A percentile compares a stretch with the other conserved stretches of the same genome.
These are phyloP conservation scores for Acer campestre DNA, from an alignment of 345 rosid species.

Conservation along the genomic window DNA sequence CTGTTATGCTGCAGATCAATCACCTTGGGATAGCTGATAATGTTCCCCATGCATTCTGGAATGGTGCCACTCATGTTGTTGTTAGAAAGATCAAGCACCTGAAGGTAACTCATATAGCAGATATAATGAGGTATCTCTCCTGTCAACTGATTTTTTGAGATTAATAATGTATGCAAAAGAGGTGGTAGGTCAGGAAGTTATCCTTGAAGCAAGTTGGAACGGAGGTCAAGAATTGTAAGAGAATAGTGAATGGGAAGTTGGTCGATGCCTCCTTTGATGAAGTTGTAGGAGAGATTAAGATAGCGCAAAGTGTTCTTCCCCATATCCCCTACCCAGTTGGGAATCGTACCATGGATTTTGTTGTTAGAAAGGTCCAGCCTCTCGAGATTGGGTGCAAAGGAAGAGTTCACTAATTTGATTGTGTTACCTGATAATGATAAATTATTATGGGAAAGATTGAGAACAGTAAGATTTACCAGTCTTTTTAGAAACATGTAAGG, in stretches of 20 bases:
- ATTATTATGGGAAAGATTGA: conserved; percentile 3
- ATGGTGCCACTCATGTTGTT: conserved; percentile 26
- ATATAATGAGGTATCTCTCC: conserved; percentile 23
- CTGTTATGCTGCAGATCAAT: conserved; percentile 18
- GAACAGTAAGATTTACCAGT: too few species aligned
- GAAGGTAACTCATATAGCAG: conserved; percentile 5
- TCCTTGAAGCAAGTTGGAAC: conserved; percentile 22
- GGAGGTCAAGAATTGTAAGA: conserved; percentile 18
- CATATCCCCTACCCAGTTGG: conserved; percentile 8
- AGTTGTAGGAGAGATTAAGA: conserved; percentile 22
- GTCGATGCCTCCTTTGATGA: not conserved
- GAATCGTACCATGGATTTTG: conserved; percentile 27
- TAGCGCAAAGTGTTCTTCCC: not conserved
- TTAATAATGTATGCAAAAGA: not conserved
- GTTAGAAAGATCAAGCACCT: conserved; percentile 20
- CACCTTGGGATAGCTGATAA: not conserved
- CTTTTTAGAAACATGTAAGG: conserved; percentile 11
- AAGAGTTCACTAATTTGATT: not conserved
- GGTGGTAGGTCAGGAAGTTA: conserved; percentile 17
- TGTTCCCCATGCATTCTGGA: conserved; percentile 20
- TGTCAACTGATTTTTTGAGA: conserved; percentile 10
- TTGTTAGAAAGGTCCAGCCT: conserved; percentile 22
- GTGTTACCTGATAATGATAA: not conserved
- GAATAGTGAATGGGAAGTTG: not conserved
- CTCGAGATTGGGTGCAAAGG: conserved; percentile 11